Evolutionary conservation across 2,329 filamentous ascomycete genomes (phyloP), one percentile per base, ranked within the genome.

Genomic region (Xylaria sp.): DNA sequence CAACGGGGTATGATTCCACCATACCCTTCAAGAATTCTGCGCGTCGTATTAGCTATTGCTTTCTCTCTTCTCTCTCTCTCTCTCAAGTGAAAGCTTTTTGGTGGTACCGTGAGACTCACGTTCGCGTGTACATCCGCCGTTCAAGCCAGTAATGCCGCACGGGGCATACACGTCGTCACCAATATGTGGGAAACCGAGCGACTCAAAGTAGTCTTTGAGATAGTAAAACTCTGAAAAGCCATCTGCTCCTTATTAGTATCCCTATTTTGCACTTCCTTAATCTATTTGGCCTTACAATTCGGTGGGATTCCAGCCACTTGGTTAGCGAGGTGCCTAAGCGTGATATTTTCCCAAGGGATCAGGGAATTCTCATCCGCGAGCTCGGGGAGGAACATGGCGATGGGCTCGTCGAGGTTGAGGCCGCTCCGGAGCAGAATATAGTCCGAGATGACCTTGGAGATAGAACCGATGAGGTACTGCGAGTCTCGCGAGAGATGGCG

Each of bases 221-320:
- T 63, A 63, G 25, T 63, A 63, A 33, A 57, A 63, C 20, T 57
- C 61, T 17, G 61, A 63, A 27, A 63, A 63, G 11, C 61, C 61
- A 44, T 63, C 61, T 57, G n/a, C 27, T 10, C 6, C 15, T 22
- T 25, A 25, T 60, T 42, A 60, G 45, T 33, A 51, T n/a, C 7
- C 36, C 17, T 15, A n/a, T 20, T 3, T 39, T 31, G 0, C 13
- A 38, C 20, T 59, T 20, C 15, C 9, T 6, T 20, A 17, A n/a
- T 44, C 17, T 20, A 20, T 20, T 7, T 5, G 36, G 1, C 36
- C 61, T 64, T 38, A 59, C 47, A 64, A 15, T 59, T 59, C 1
- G 61, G 38, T 2, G 47, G 61, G 20, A 64, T 64, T n/a, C 55
- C 47, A n/a, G 47, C 55, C 4, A 53, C 27, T 17, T 64, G 54